phyloP scores from a whole-genome alignment of 768 basidiomycete species.

The Tulasnella sp. region DNA sequence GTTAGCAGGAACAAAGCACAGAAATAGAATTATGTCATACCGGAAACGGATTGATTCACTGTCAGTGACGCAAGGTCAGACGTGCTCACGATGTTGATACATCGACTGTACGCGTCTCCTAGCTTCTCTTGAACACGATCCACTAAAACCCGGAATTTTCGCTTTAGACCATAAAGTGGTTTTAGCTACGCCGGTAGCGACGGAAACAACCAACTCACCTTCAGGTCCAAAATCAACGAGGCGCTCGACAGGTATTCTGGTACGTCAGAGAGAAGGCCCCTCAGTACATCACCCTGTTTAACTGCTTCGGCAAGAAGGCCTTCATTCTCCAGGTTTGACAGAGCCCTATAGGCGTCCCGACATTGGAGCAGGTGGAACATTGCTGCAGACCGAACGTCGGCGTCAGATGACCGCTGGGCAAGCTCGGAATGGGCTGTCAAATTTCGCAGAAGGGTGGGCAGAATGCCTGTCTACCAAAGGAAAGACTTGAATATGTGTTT shows the following conservation, averaged over 20 bases:
- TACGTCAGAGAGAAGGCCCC: conserved; percentile 34
- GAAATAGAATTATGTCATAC: not conserved
- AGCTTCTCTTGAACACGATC: conserved; percentile 19
- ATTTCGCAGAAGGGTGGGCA: conserved; percentile 43
- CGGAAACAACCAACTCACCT: conserved; percentile 7
- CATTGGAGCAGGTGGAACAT: conserved; percentile 46
- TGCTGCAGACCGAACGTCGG: conserved; percentile 37
- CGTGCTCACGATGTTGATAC: not conserved
- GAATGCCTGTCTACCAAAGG: conserved; percentile 47
- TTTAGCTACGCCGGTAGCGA: not conserved
- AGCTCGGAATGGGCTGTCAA: conserved; percentile 50
- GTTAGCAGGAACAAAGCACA: not conserved
- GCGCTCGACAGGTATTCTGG: conserved; percentile 43
- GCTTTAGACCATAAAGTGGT: not conserved
- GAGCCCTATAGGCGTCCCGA: conserved; percentile 33
- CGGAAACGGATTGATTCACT: not conserved
- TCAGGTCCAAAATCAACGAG: conserved; percentile 26
- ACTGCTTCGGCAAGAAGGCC: conserved; percentile 59
- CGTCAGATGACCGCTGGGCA: conserved; percentile 49
- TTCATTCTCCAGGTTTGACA: conserved; percentile 37
- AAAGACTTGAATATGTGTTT: not conserved
- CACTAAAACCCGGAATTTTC: conserved; percentile 6
- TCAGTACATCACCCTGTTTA: conserved; percentile 32
- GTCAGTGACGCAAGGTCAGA: not conserved
- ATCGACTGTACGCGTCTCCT: conserved; percentile 10